Conservation (phyloP, 177 flowering plant genomes). For the Tripterygium wilfordii region DNA sequence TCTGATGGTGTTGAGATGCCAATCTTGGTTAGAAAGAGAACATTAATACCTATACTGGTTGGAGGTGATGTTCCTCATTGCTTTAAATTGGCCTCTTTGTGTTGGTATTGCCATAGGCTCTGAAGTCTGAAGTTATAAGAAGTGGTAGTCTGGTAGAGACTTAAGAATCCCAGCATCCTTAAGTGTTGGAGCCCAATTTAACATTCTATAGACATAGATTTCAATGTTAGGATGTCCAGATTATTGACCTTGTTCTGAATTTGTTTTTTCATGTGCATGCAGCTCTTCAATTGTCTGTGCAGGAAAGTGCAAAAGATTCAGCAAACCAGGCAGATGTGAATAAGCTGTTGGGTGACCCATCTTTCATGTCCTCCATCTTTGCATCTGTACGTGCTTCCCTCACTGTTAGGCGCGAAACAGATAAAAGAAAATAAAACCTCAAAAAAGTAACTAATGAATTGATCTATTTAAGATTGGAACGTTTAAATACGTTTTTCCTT, state of each 20-base stretch:
- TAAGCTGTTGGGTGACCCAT: constrained; percentile 68
- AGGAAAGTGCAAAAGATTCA: not conserved
- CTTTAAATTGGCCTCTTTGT: no score
- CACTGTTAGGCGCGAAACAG: not conserved
- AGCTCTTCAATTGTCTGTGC: constrained; percentile 50
- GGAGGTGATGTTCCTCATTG: no score
- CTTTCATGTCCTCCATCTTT: constrained; percentile 77
- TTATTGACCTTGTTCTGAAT: not conserved
- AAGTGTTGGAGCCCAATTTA: no score
- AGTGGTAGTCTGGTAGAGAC: no score
- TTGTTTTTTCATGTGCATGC: constrained; percentile 22
- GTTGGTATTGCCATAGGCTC: no score
- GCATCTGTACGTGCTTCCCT: constrained; percentile 45
- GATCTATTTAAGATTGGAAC: not conserved
- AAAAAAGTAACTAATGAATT: not conserved
- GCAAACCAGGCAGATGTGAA: constrained; percentile 42
- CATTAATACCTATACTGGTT: no score
- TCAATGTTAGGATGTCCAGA: not conserved
- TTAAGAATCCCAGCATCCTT: no score
- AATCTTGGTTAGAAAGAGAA: no score
- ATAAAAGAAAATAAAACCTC: not conserved
- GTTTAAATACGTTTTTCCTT: not conserved
- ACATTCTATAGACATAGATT: no score
- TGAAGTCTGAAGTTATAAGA: no score
- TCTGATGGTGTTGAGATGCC: no score